Percentiles rank a stretch among this genome's conserved stretches.
These are phyloP conservation scores for Lasiosphaeriaceae sp. DNA, from an alignment of 495 filamentous ascomycete species.

Conservation along the genomic window DNA sequence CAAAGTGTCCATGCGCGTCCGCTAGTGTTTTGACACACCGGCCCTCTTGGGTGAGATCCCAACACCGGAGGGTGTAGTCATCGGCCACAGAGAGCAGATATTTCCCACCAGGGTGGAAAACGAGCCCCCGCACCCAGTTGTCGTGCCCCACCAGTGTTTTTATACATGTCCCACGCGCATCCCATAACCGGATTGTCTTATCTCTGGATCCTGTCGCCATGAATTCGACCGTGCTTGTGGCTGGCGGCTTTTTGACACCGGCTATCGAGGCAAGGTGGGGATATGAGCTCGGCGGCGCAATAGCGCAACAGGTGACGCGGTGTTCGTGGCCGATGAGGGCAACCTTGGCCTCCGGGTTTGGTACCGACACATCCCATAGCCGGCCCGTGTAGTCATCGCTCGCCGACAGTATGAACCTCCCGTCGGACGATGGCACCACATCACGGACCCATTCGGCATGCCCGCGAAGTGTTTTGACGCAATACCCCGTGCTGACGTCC, in stretches of 20 bases:
- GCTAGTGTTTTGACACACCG: slow-evolving; percentile 79
- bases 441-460: slow-evolving; percentile 90
- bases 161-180: slow-evolving; percentile 76
- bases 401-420: slow-evolving; percentile 73
- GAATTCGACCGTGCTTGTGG: slow-evolving; percentile 76
- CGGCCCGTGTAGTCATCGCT: slow-evolving; percentile 78
- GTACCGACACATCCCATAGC: slow-evolving; percentile 77
- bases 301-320: slow-evolving; percentile 79
- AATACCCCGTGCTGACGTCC: slow-evolving; percentile 92
- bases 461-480: slow-evolving; percentile 76
- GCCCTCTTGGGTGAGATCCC: slow-evolving; percentile 90
- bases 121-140: slow-evolving; percentile 87
- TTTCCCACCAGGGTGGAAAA: slow-evolving; percentile 93
- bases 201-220: slow-evolving; percentile 88
- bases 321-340: slow-evolving; percentile 89
- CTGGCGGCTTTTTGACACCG: slow-evolving; percentile 73
- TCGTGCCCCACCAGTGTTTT: slow-evolving; percentile 90
- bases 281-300: slow-evolving; percentile 81
- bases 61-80: slow-evolving; percentile 90
- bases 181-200: slow-evolving; percentile 90
- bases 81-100: slow-evolving; percentile 83
- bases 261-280: slow-evolving; percentile 72
- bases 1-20: slow-evolving; percentile 81
- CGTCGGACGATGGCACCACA: slow-evolving; percentile 77
- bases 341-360: slow-evolving; percentile 68